Evolutionary conservation across 78 protist genomes (phyloP).

Genomic region (Dictyostelium purpureum): DNA sequence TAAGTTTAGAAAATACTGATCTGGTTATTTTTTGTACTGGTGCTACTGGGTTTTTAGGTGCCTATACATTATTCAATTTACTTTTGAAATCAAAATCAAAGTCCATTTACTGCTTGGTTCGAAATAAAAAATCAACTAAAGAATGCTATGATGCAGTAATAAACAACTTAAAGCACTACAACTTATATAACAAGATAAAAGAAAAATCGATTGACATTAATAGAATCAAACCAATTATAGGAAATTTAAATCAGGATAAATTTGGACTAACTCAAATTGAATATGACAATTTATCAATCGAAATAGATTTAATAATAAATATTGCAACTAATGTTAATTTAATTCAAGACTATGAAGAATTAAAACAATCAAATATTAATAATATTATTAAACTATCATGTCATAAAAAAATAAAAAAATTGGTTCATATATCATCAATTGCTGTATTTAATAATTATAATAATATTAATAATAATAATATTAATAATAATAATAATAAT

Average conservation of each 20-base stretch:
- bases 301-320: neutral
- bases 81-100: neutral
- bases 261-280: neutral
- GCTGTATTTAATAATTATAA: too few relatives aligned
- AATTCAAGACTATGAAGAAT: neutral
- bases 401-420: too few relatives aligned
- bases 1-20: neutral
- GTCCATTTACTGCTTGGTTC: slow-evolving; percentile 30
- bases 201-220: too few relatives aligned
- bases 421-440: too few relatives aligned
- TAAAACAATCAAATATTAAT: neutral
- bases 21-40: slow-evolving; percentile 20
- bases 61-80: neutral
- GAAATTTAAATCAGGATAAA: slow-evolving; percentile 4
- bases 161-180: neutral
- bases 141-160: neutral
- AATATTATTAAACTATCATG: neutral
- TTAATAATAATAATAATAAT: too few relatives aligned
- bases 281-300: neutral
- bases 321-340: slow-evolving; percentile 6
- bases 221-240: neutral
- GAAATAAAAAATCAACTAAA: neutral
- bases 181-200: neutral
- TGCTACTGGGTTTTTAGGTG: slow-evolving; percentile 44
- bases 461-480: too few relatives aligned